Base-by-base conservation (phyloP, 83 land plant species). In the Picea abies region DNA sequence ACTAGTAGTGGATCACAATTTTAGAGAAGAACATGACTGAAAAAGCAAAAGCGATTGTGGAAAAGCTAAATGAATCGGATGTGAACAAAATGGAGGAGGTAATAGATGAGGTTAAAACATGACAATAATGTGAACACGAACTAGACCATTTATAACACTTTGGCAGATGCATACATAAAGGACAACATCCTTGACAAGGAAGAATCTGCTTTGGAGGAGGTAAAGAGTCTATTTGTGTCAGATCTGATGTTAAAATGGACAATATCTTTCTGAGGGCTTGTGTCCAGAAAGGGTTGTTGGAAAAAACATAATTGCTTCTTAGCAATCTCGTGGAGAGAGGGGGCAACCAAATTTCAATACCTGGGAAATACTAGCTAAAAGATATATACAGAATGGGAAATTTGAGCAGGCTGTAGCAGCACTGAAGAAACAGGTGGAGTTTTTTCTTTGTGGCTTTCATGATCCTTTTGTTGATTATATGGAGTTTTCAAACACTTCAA, bases 71-170 rank as follows among this genome's bases (percentile, higher is more conserved):
- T 83, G 39, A 60, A 2, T 82, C 63, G 52, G 91, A 82, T 35
- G 8, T 79, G 22, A 86, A 85, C 56, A 85, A 84, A 84, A 85
- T 89, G 90, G 91, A 93, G 79, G 60, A 85, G 70, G 88, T 90
- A 9, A 83, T 76, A 64, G 84, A 83, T 41, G 83, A 83, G 68
- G 86, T 90, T 87, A 87, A 82, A 49, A n/a, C 20, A 60, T 41
- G 85, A 93, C 29, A 35, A 14, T 17, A 83, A 39, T 62, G 72
- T 93, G 22, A 86, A 79, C 75, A 86, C 90, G 19, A 83, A 89
- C 29, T 93, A 93, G 95, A 86, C 87, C 39, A 90, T 92, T 62
- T 93, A 85, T 76, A 87, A 86, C 58, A 90, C 93, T 60, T 71
- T 93, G 80, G 88, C 91, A 23, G 81, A 84, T 3, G 80, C 90